Evolutionary conservation across 805 yeast genomes (phyloP).

Genomic region (Kodamaea lidongshanica): DNA sequence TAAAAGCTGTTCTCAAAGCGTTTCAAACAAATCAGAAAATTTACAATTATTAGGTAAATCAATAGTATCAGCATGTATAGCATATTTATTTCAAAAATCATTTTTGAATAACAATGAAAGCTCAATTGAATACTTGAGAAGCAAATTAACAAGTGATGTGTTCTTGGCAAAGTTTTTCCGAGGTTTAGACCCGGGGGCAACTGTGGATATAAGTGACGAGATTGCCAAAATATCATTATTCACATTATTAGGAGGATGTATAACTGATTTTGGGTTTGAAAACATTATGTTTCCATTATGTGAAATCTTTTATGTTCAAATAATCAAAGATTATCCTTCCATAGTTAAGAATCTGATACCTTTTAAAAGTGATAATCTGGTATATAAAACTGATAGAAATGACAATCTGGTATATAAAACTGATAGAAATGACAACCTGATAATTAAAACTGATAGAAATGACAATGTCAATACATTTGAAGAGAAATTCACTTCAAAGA

Average conservation of each 20-base stretch:
- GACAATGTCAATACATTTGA: no score
- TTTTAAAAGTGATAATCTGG: slow-evolving; percentile 12
- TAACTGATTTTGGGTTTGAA: slow-evolving; percentile 79
- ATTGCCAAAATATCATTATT: slow-evolving; percentile 51
- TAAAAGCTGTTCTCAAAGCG: slow-evolving; percentile 51
- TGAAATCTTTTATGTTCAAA: slow-evolving; percentile 58
- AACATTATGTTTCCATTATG: slow-evolving; percentile 56
- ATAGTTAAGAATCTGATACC: slow-evolving; percentile 38
- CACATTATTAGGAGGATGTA: slow-evolving; percentile 60
- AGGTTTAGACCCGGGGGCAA: slow-evolving; percentile 38
- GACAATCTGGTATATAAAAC: no score
- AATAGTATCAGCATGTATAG: slow-evolving; percentile 48
- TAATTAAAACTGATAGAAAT: no score
- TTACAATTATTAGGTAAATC: slow-evolving; percentile 54
- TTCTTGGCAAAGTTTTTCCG: slow-evolving; percentile 42
- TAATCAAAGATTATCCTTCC: slow-evolving; percentile 61
- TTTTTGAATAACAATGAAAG: slow-evolving; percentile 48
- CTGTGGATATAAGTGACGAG: slow-evolving; percentile 35
- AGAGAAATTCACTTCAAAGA: no score
- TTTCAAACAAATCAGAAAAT: slow-evolving; percentile 34
- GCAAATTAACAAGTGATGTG: slow-evolving; percentile 37
- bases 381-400: no score
- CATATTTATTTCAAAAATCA: slow-evolving; percentile 59
- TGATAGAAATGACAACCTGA: no score
- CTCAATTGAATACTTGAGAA: slow-evolving; percentile 47